phyloP scores from a whole-genome alignment of 139 green algal genomes.

The Chlorella vulgaris region DNA sequence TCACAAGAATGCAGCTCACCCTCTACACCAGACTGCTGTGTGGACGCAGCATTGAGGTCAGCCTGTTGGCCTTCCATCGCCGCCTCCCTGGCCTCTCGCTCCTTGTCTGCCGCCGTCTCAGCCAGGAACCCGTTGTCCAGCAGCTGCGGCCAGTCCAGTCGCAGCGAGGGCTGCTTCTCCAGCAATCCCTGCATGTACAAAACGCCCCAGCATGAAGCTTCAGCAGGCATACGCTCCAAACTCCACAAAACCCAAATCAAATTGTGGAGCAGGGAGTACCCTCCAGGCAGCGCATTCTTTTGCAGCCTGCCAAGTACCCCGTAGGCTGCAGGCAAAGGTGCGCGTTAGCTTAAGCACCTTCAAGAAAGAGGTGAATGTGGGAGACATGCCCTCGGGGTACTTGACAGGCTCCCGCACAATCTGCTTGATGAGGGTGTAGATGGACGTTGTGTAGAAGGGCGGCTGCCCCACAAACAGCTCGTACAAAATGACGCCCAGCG shows the following conservation, averaged over 20 bases:
- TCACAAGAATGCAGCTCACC: too few species aligned
- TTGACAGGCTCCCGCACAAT: constrained; percentile 94
- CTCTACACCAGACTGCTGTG: constrained; percentile 32
- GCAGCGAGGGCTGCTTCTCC: constrained; percentile 87
- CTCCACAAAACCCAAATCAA: too few species aligned
- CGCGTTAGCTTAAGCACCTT: too few species aligned
- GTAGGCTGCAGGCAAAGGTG: too few species aligned
- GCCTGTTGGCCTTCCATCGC: constrained; percentile 24
- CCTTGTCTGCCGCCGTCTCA: constrained; percentile 60
- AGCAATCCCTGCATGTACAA: constrained; percentile 78
- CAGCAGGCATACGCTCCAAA: too few species aligned
- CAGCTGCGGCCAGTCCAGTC: constrained; percentile 92
- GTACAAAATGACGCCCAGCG: constrained; percentile 97
- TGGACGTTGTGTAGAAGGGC: constrained; percentile 99
- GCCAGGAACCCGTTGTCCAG: constrained; percentile 94
- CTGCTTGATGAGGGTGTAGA: constrained; percentile 94
- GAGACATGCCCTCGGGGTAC: constrained; percentile 87
- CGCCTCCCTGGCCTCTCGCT: constrained; percentile 58
- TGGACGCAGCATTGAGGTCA: not conserved
- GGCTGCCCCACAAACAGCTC: constrained; percentile 97
- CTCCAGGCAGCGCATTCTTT: too few species aligned
- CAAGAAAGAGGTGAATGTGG: constrained; percentile 92
- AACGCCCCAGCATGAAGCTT: too few species aligned
- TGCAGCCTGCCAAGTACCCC: too few species aligned
- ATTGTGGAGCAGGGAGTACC: too few species aligned